Conservation (phyloP, 768 basidiomycete species). For the Phylloporus rhodoxanthus region DNA sequence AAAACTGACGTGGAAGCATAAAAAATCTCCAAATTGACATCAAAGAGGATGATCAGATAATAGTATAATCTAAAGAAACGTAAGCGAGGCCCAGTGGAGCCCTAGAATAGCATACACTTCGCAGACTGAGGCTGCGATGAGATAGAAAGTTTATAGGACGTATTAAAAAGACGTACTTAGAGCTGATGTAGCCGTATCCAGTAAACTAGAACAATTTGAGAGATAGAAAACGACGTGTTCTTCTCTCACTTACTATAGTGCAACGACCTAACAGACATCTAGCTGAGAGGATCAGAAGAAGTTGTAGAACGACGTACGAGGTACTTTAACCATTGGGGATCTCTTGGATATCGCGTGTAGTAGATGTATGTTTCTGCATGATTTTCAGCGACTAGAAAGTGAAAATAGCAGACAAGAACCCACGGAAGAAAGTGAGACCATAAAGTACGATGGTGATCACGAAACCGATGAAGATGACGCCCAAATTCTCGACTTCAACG, state of each 20-base stretch:
- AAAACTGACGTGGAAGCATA: slow-evolving; percentile 24
- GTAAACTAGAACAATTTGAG: slow-evolving; percentile 3
- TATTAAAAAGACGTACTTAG: slow-evolving; percentile 17
- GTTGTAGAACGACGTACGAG: slow-evolving; percentile 10
- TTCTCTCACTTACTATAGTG: slow-evolving; percentile 13
- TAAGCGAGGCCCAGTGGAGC: slow-evolving; percentile 4
- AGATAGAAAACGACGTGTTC: neutral
- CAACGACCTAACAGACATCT: slow-evolving; percentile 14
- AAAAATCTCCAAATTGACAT: slow-evolving; percentile 20
- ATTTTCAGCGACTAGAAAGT: neutral
- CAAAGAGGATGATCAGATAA: slow-evolving; percentile 23
- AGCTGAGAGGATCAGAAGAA: neutral
- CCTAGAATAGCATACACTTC: slow-evolving; percentile 18
- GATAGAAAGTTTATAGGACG: neutral
- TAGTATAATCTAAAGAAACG: slow-evolving; percentile 22
- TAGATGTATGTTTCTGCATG: slow-evolving; percentile 27
- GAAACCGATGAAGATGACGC: slow-evolving; percentile 26
- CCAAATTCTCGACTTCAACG: slow-evolving; percentile 23
- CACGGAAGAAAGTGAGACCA: slow-evolving; percentile 33
- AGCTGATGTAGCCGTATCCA: slow-evolving; percentile 24
- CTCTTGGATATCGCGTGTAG: slow-evolving; percentile 23
- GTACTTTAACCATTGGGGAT: slow-evolving; percentile 13
- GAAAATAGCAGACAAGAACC: neutral
- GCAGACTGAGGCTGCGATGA: slow-evolving; percentile 18
- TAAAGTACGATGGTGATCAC: slow-evolving; percentile 23